Percentiles rank a stretch among this genome's conserved stretches.
phyloP scores from a whole-genome alignment of 108 stramenopile species.

The Stephanodiscus triporus region DNA sequence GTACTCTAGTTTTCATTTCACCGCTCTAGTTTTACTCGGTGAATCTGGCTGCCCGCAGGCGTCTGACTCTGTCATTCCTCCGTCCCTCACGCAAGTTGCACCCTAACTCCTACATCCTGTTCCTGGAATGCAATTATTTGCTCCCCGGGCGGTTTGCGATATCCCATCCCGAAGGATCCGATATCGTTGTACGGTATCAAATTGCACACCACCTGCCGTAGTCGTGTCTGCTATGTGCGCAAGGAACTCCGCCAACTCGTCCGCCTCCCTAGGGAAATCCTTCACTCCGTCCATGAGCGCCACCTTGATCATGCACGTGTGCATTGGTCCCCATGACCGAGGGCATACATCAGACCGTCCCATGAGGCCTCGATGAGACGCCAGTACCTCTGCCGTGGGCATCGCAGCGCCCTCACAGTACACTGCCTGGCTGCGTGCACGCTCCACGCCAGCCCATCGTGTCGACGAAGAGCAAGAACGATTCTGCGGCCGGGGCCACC shows the following conservation, averaged over 20 bases:
- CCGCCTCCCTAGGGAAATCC: conserved; percentile 76
- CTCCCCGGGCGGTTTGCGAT: conserved; percentile 55
- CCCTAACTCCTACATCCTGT: conserved; percentile 54
- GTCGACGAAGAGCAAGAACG: conserved; percentile 32
- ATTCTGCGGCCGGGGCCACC: conserved; percentile 72
- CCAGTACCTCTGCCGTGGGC: conserved; percentile 72
- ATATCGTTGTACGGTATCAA: conserved; percentile 86
- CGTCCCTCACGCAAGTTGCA: conserved; percentile 65
- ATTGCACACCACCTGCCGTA: conserved; percentile 73
- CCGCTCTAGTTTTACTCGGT: conserved; percentile 29
- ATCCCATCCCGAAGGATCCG: conserved; percentile 31
- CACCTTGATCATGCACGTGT: conserved; percentile 79
- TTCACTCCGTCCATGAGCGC: conserved; percentile 82
- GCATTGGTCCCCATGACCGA: conserved; percentile 48
- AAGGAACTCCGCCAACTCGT: conserved; percentile 75
- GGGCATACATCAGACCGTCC: conserved; percentile 56
- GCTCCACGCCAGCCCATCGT: conserved; percentile 79
- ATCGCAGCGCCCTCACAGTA: conserved; percentile 71
- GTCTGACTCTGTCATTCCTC: conserved; percentile 83
- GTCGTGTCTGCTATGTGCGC: conserved; percentile 54
- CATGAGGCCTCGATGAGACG: conserved; percentile 80
- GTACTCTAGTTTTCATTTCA: too few relatives aligned
- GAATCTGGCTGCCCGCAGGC: conserved; percentile 91
- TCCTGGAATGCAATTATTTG: conserved; percentile 66
- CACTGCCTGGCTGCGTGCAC: conserved; percentile 74